Evolutionary conservation across 2,329 filamentous ascomycete species (phyloP), one percentile per base, ranked within the genome.

Genomic region (Penicillium verrucosum): DNA sequence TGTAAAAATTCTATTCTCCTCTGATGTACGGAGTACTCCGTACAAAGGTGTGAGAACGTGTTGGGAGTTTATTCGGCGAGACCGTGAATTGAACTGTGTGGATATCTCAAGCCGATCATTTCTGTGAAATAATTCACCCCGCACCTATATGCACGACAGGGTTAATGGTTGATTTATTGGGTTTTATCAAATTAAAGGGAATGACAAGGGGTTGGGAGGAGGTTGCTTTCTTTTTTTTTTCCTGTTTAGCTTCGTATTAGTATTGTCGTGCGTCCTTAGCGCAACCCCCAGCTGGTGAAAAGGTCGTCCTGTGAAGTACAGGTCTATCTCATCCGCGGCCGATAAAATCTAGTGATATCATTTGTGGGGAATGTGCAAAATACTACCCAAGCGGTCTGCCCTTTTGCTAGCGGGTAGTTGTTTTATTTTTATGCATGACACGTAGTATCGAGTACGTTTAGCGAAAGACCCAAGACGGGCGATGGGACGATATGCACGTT

Each of bases 31-130:
- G 21, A 2, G 21, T 21, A 34, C 12, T 16, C 0, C 7, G n/a
- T 27, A 38, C 11, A 47, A 46, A 40, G n/a, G 16, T 8, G 32
- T 10, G 16, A 34, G 14, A 48, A 43, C 8, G 18, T 29, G 23
- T 5, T 25, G 12, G 18, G 12, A 18, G 25, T 41, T 54, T 36
- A 16, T 18, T 45, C 37, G 27, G 18, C 14, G 18, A 51, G 37
- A 32, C 25, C 7, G 27, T 36, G 36, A 30, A 49, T 27, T 48
- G 30, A 29, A 50, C 29, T 42, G 6, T 30, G 52, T 51, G 52
- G 52, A 43, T 46, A 25, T 38, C 3, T 45, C n/a, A 34, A 55
- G 52, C 38, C 52, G 45, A 54, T 50, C 52, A 42, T 55, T 42
- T 25, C 45, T 44, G 21, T 50, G 52, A 41, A 41, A 41, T 46